These are phyloP conservation scores for Camellia sinensis DNA, from an alignment of 148 eudicot genomes.

Conservation along the genomic window DNA sequence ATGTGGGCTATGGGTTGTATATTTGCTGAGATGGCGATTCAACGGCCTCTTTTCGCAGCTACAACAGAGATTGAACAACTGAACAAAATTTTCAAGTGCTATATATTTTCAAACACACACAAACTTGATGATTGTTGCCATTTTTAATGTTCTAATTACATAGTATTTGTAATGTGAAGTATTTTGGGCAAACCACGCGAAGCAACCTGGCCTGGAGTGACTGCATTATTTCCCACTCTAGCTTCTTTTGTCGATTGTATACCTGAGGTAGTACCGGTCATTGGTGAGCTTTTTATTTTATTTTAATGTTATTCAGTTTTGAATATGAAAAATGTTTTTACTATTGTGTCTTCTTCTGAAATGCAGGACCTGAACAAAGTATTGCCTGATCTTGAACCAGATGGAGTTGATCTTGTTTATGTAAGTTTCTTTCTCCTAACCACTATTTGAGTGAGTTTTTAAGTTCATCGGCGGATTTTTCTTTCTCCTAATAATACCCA, in stretches of 20 bases:
- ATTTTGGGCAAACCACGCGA: not conserved
- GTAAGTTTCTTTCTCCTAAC: not conserved
- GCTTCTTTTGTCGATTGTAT: not conserved
- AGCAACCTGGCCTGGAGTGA: not conserved
- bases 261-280: not conserved
- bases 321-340: not conserved
- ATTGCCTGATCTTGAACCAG: not conserved
- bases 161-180: not conserved
- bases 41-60: not conserved
- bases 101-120: not conserved
- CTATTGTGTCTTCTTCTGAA: not conserved
- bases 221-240: not conserved
- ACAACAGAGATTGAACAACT: not conserved
- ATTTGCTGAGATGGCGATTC: not conserved
- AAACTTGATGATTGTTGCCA: not conserved
- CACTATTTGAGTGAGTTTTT: too few relatives aligned
- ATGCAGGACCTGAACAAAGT: not conserved
- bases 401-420: not conserved
- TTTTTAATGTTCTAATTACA: not conserved
- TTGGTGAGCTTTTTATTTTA: not conserved
- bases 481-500: too few relatives aligned
- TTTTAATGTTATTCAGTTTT: not conserved
- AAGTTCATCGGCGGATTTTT: too few relatives aligned
- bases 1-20: constrained; percentile 6
- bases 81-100: not conserved